Evolutionary conservation across 805 yeast genomes (phyloP).

Genomic region (Nakazawaea holstii): DNA sequence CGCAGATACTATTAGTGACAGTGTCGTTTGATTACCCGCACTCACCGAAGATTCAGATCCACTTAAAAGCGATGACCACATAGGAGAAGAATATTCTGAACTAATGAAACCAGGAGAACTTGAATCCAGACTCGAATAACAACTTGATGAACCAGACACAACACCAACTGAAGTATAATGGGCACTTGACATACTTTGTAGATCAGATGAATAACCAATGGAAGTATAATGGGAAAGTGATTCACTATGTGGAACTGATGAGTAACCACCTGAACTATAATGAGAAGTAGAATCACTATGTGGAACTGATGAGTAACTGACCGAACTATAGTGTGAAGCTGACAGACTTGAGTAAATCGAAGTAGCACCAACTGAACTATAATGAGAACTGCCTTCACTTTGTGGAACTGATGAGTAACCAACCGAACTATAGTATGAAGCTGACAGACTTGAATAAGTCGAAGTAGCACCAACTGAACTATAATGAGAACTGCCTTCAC

Average conservation of each 20-base stretch:
- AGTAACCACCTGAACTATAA: background rate
- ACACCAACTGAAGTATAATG: background rate
- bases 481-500: background rate
- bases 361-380: background rate
- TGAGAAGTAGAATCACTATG: background rate
- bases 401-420: background rate
- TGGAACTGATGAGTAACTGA: background rate
- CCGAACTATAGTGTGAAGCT: background rate
- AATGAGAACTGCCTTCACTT: background rate
- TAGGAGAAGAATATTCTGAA: background rate
- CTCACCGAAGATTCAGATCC: too few species aligned
- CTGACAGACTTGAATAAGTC: too few species aligned
- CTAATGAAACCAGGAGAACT: background rate
- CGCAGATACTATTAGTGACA: too few species aligned
- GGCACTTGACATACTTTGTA: background rate
- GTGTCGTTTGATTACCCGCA: too few species aligned
- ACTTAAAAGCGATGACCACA: too few species aligned
- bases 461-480: too few species aligned
- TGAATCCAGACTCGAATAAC: background rate
- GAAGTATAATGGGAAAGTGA: background rate
- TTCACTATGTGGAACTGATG: background rate
- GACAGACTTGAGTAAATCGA: background rate
- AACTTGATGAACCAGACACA: background rate
- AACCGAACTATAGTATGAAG: too few species aligned
- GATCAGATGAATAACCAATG: background rate